A percentile compares a stretch with the other conserved stretches of the same genome.
These are phyloP conservation scores for Eimeria tenella DNA, from an alignment of 169 alveolate genomes.

Conservation along the genomic window DNA sequence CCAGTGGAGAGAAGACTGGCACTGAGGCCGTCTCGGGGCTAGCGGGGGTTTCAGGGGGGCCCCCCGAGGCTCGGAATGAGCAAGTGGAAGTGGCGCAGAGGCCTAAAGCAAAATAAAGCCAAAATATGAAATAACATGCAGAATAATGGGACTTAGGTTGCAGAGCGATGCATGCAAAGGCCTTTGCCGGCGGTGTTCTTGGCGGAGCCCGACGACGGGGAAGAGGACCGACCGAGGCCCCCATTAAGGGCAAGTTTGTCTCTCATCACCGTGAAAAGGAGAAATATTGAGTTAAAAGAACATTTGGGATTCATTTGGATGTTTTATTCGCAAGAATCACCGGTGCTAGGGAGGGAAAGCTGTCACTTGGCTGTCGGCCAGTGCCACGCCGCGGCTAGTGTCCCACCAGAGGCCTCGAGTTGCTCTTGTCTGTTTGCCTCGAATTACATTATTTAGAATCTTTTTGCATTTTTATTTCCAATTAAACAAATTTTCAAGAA, in stretches of 20 bases:
- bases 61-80: conserved; percentile 17
- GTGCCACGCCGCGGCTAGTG: too few relatives aligned
- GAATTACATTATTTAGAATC: too few relatives aligned
- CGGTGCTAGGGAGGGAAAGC: too few relatives aligned
- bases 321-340: too few relatives aligned
- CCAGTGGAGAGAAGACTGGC: not conserved
- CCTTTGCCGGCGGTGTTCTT: not conserved
- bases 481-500: too few relatives aligned
- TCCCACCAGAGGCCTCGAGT: too few relatives aligned
- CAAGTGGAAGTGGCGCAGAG: conserved; percentile 30
- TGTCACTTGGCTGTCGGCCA: too few relatives aligned
- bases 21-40: too few relatives aligned
- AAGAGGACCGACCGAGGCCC: not conserved
- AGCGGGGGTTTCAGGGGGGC: not conserved
- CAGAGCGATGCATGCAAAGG: not conserved
- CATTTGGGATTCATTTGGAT: not conserved
- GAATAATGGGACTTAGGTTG: not conserved
- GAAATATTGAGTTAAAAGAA: not conserved
- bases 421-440: too few relatives aligned
- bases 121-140: not conserved
- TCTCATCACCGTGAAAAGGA: conserved; percentile 4
- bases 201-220: conserved; percentile 16
- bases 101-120: conserved; percentile 9
- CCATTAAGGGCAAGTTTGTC: not conserved
- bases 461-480: too few relatives aligned